Conservation (phyloP, 2,329 filamentous ascomycete genomes). For the Calonectria pauciramosa region DNA sequence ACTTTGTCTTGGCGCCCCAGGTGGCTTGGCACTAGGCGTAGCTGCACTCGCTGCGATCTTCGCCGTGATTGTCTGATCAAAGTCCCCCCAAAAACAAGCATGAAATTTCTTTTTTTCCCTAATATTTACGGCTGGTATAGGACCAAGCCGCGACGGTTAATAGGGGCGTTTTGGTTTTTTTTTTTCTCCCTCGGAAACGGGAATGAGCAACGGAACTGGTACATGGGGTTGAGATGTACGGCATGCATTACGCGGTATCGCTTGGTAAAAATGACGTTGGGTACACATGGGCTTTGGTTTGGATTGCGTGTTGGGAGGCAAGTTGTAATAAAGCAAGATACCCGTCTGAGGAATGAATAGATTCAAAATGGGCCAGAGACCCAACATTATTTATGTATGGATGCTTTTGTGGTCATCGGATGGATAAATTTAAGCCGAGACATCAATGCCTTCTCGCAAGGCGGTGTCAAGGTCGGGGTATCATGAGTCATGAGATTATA, state of each 20-base stretch:
- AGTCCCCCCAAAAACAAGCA: neutral
- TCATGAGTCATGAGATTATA: slow-evolving; percentile 27
- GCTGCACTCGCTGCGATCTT: slow-evolving; percentile 26
- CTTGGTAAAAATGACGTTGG: neutral
- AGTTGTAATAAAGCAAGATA: slow-evolving; percentile 21
- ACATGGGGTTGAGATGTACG: neutral
- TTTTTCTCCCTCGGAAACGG: neutral
- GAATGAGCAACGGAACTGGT: neutral
- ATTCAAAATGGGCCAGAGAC: neutral
- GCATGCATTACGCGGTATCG: neutral
- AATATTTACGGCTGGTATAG: neutral
- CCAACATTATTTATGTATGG: neutral
- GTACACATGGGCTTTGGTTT: neutral
- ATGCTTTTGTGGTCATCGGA: neutral
- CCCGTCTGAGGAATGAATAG: slow-evolving; percentile 14
- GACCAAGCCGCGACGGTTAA: neutral
- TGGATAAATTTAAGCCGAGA: neutral
- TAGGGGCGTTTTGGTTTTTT: slow-evolving; percentile 10
- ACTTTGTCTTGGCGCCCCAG: slow-evolving; percentile 10
- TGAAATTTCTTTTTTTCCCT: neutral
- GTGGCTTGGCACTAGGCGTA: slow-evolving; percentile 25
- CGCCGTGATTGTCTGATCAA: neutral
- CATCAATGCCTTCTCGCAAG: neutral
- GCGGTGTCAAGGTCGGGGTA: slow-evolving; percentile 15
- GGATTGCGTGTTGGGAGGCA: neutral